A percentile compares a stretch with the other conserved stretches of the same genome.
These are phyloP conservation scores for Scytalidium lignicola DNA, from an alignment of 2,329 filamentous ascomycete genomes.

Conservation along the genomic window DNA sequence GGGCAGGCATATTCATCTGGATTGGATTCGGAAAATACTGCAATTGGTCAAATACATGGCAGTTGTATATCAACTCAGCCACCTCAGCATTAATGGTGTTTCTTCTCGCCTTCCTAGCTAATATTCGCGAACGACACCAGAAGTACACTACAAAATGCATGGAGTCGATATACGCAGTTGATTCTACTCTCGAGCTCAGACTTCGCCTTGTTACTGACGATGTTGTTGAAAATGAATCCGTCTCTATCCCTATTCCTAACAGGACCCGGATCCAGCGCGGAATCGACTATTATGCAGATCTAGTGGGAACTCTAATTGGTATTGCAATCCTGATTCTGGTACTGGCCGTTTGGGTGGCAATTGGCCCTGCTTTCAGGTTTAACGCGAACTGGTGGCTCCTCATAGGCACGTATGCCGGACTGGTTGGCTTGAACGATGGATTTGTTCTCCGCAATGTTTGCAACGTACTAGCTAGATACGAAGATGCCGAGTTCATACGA, in stretches of 20 bases:
- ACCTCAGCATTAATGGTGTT: constrained; percentile 38
- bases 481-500: constrained; percentile 21
- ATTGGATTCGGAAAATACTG: constrained; percentile 12
- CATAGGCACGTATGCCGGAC: constrained; percentile 40
- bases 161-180: constrained; percentile 26
- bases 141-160: constrained; percentile 27
- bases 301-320: constrained; percentile 37
- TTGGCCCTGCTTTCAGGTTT: constrained; percentile 34
- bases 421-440: constrained; percentile 38
- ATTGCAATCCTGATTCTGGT: constrained; percentile 32
- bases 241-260: constrained; percentile 27
- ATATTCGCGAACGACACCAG: constrained; percentile 32
- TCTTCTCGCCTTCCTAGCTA: constrained; percentile 32
- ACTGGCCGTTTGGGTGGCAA: constrained; percentile 31
- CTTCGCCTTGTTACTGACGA: constrained; percentile 29
- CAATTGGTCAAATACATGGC: constrained; percentile 11
- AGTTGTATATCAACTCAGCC: too few relatives aligned
- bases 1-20: constrained; percentile 13
- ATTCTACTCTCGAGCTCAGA: constrained; percentile 27
- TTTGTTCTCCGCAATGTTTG: constrained; percentile 40
- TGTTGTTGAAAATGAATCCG: constrained; percentile 24
- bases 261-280: constrained; percentile 29
- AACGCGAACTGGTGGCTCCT: constrained; percentile 40
- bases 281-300: constrained; percentile 37
- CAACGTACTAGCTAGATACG: constrained; percentile 21